These are phyloP conservation scores for Candida pseudofarinosa DNA, from an alignment of 805 yeast species.

Conservation along the genomic window DNA sequence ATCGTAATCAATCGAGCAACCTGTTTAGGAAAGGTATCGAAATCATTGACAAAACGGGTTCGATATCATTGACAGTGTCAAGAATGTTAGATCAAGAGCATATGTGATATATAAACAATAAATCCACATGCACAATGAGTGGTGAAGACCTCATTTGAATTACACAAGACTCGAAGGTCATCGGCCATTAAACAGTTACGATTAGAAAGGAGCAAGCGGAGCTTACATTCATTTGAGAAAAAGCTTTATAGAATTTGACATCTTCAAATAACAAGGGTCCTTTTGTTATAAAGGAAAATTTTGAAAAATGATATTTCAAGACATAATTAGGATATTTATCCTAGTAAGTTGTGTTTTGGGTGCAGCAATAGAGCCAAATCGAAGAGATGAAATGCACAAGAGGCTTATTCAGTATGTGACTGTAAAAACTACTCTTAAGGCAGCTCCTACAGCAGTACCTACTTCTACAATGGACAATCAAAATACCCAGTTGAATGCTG, in stretches of 20 bases:
- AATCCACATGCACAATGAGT: too few species aligned
- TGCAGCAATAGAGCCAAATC: slow-evolving; percentile 6
- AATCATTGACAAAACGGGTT: neutral
- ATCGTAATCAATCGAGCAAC: neutral
- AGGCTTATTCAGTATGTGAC: slow-evolving; percentile 7
- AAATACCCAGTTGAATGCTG: neutral
- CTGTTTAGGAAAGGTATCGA: neutral
- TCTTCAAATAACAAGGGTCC: too few species aligned
- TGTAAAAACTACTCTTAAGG: slow-evolving; percentile 8
- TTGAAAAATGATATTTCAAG: neutral
- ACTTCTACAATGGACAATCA: slow-evolving; percentile 26
- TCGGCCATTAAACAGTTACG: too few species aligned
- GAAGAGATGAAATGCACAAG: neutral
- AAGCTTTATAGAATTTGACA: too few species aligned
- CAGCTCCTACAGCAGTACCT: slow-evolving; percentile 8
- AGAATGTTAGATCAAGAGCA: neutral
- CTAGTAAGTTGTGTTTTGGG: slow-evolving; percentile 4
- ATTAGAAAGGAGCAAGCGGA: too few species aligned
- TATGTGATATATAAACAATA: neutral
- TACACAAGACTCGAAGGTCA: too few species aligned
- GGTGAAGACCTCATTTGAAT: too few species aligned
- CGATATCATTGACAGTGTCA: neutral
- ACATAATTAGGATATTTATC: neutral
- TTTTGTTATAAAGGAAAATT: neutral
- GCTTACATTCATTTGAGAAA: too few species aligned